Percentiles rank a stretch among this genome's conserved stretches.
Evolutionary conservation across 1,284 basidiomycete species (phyloP).

Genomic region (Melampsora abietis-canadensis): DNA sequence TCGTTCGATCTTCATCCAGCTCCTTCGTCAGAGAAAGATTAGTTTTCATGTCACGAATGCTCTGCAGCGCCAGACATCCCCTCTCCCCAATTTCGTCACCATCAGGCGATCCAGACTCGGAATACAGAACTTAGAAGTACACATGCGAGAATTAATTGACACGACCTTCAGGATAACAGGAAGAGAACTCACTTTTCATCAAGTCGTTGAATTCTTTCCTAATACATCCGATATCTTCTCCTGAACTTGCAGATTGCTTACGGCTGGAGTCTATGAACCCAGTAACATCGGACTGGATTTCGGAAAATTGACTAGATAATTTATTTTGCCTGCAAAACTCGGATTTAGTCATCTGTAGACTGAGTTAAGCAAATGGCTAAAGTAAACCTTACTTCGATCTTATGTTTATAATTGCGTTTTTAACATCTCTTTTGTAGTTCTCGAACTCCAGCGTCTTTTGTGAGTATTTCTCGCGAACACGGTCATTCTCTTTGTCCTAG

Average conservation of each 20-base stretch:
- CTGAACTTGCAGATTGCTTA: neutral
- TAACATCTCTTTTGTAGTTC: constrained; percentile 2
- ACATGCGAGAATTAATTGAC: neutral
- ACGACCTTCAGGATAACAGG: neutral
- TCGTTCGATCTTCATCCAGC: constrained; percentile 23
- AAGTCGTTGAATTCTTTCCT: constrained; percentile 26
- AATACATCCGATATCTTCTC: constrained; percentile 12
- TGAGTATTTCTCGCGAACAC: neutral
- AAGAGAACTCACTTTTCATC: constrained; percentile 18
- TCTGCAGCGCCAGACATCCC: neutral
- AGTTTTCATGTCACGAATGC: constrained; percentile 10
- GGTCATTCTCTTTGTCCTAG: neutral
- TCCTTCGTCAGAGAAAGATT: constrained; percentile 17
- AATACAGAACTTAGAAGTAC: neutral
- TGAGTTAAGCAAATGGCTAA: neutral
- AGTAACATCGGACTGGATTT: constrained; percentile 3
- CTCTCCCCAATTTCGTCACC: constrained; percentile 1
- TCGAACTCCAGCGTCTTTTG: neutral
- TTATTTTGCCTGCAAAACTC: neutral
- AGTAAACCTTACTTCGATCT: neutral
- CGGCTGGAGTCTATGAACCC: neutral
- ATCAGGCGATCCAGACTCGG: neutral
- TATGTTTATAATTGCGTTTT: neutral
- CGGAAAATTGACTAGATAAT: neutral
- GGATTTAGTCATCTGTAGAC: too few relatives aligned